A percentile compares a stretch with the other conserved stretches of the same genome.
Evolutionary conservation across 23 red algal species (phyloP).

Genomic region (Gracilariopsis chorda): DNA sequence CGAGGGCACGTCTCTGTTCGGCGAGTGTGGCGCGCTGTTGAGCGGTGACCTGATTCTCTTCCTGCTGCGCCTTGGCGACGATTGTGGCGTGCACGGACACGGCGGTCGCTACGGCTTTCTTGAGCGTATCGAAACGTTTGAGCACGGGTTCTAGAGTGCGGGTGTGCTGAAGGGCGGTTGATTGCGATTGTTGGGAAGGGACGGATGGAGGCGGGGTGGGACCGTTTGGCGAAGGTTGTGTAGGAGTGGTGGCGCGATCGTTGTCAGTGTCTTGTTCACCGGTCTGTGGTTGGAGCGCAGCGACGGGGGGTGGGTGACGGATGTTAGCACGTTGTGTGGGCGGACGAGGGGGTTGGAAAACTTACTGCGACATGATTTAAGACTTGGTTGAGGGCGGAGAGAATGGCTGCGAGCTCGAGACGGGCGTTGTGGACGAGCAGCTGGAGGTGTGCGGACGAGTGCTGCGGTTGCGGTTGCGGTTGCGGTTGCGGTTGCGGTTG

Average conservation of each 20-base stretch:
- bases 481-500: neutral
- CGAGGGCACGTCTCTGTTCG: neutral
- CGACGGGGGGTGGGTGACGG: neutral
- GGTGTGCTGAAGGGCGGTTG: too few relatives aligned
- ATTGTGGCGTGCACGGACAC: neutral
- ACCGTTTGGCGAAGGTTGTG: neutral
- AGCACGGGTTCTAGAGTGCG: neutral
- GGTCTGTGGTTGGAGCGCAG: neutral
- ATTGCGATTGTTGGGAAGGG: neutral
- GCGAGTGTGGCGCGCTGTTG: neutral
- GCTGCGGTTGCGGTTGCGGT: neutral
- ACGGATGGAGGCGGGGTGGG: neutral
- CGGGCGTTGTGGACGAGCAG: slow-evolving; percentile 23
- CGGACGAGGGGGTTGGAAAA: neutral
- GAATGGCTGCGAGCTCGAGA: slow-evolving; percentile 11
- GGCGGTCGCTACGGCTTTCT: neutral
- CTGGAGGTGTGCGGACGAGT: neutral
- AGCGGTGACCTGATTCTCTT: neutral
- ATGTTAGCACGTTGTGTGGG: neutral
- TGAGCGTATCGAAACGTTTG: neutral
- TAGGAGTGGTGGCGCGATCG: neutral
- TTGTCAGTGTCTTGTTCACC: neutral
- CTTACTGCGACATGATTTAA: neutral
- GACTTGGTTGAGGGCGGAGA: slow-evolving; percentile 23
- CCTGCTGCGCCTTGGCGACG: neutral